Base-by-base conservation (phyloP, 2,329 filamentous ascomycete genomes). In the Scopulariopsis brevicaulis region DNA sequence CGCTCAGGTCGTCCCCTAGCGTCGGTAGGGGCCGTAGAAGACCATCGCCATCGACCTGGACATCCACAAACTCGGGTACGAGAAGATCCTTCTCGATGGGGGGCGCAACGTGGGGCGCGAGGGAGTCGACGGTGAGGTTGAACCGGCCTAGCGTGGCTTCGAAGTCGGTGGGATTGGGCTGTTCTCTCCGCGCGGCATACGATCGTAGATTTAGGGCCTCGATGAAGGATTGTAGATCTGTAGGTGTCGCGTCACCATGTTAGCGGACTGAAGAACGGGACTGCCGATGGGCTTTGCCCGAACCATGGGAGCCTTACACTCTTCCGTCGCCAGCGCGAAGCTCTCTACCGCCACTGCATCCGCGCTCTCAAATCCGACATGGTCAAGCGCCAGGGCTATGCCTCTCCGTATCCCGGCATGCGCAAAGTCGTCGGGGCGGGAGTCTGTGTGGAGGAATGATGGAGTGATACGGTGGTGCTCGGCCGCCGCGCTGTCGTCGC, bases 301-400 rank as follows among this genome's bases (percentile, higher is more conserved):
- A 14, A 10, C 8, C 8, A 24, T 11, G 54, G 15, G n/a, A n/a
- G 28, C 66, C 81, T 60, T 67, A 85, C 83, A 86, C 4, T 75
- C 74, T 64, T 86, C 83, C 1, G 79, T 77, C 62, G 78, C 71
- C 22, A 71, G 68, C 4, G 80, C 76, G 51, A 86, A 80, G 62
- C 78, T 78, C 66, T 85, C 82, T 63, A 86, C 67, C 1, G 83
- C 82, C 57, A 83, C 78, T 8, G 75, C 73, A 1, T 73, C 77
- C 15, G 82, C 77, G 28, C 73, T 71, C 34, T 77, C 73, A 63
- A 85, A 86, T 32, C 83, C 83, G 43, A 84, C 77, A 60, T 84
- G 77, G 50, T 78, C 69, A 32, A 86, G 67, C 3, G 76, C 76
- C 58, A 85, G 66, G 0, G 76, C 77, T 58, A 86, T 79, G 12